These are phyloP conservation scores for Raphanus hybrid DNA, from an alignment of 441 rosid genomes.

Conservation along the genomic window DNA sequence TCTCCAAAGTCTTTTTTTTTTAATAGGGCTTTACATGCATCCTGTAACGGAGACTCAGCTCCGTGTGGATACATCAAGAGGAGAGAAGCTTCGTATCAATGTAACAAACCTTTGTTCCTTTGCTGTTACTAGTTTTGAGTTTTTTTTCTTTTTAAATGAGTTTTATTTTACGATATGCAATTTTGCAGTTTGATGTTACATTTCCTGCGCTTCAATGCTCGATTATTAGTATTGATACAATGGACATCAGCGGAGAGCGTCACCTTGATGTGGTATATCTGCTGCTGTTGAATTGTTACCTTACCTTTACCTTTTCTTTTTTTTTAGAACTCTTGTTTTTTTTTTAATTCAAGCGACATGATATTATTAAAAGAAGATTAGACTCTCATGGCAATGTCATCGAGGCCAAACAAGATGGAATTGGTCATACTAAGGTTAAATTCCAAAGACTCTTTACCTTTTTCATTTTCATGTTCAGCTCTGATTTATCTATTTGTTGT, in stretches of 20 bases:
- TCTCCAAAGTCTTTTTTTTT: neutral
- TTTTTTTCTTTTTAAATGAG: neutral
- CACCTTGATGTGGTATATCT: slow-evolving; percentile 88
- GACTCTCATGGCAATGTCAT: slow-evolving; percentile 56
- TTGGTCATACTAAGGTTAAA: slow-evolving; percentile 63
- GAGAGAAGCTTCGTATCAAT: slow-evolving; percentile 89
- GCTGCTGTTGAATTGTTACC: neutral
- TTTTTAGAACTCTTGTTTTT: neutral
- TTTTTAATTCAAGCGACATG: slow-evolving; percentile 49
- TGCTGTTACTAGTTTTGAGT: neutral
- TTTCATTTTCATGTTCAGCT: slow-evolving; percentile 4
- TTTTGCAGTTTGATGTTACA: slow-evolving; percentile 85
- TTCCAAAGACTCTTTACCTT: neutral
- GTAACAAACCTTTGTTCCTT: slow-evolving; percentile 45
- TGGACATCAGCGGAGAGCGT: slow-evolving; percentile 96
- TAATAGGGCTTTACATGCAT: slow-evolving; percentile 73
- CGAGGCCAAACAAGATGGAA: slow-evolving; percentile 57
- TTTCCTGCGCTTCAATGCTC: slow-evolving; percentile 94
- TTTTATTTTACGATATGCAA: neutral
- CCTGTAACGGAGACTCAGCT: slow-evolving; percentile 90
- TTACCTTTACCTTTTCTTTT: neutral
- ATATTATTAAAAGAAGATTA: slow-evolving; percentile 57
- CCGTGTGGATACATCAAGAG: slow-evolving; percentile 94
- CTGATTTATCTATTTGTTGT: neutral
- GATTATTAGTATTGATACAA: slow-evolving; percentile 89